Base-by-base conservation (phyloP, 805 yeast species). In the Brettanomyces naardenensis region DNA sequence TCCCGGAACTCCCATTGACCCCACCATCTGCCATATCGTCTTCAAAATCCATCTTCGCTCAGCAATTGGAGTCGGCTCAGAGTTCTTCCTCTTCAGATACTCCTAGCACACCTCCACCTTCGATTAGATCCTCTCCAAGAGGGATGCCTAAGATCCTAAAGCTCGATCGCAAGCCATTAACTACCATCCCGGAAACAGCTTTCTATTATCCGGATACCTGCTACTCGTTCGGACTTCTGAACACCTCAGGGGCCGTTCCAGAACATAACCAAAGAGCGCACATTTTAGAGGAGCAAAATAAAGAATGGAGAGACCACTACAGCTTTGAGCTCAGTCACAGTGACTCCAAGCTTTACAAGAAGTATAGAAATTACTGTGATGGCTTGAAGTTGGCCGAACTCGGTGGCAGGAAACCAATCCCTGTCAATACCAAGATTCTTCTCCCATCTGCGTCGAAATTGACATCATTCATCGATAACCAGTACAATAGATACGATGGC, bases 251-350 rank as follows among this genome's bases (percentile, higher is more conserved):
- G 6, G 43, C 44, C 15, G 38, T 44, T 31, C 40, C 44, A 19
- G 64, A 58, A 37, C 51, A 56, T 38, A 54, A 54, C 36, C 60
- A 59, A 32, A 55, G 66, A 27, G 60, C 61, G 28, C 48, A 59
- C 33, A 15, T 44, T 7, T 31, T 43, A 21, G 54, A 52, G 25
- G 50, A 48, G 18, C 63, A 62, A 41, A 67, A 67, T 43, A 59
- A 59, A 21, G 68, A 63, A 44, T 69, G 74, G 74, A 60, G 72
- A 46, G 58, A 60, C 33, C 59, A 61, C 44, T 53, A 66, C 38
- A 63, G 61, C 28, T 46, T 55, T n/a, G 62, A 66, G 56, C 51
- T 68, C 28, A 63, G 65, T 36, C 64, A 59, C 43, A 65, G 64
- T 40, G 64, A 66, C 46, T 62, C 62, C 19, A 60, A 60, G 42